Conservation (phyloP, 78 protist species). For the Capsaspora owczarzaki region DNA sequence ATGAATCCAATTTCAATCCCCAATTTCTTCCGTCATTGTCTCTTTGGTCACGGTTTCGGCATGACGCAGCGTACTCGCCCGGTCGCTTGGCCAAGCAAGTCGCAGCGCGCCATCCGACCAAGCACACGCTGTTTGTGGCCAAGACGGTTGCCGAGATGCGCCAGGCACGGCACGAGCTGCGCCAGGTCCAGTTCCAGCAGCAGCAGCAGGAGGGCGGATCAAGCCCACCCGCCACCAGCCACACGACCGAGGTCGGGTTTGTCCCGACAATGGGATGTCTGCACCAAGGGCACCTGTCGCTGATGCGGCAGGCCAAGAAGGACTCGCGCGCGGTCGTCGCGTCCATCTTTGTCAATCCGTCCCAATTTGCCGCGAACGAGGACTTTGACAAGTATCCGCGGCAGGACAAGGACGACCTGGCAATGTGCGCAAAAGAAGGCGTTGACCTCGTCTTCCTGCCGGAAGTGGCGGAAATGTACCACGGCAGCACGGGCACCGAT, state of each 20-base stretch:
- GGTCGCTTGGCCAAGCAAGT: too few relatives aligned
- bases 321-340: constrained; percentile 21
- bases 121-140: too few relatives aligned
- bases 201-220: too few relatives aligned
- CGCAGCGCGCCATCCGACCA: too few relatives aligned
- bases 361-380: constrained; percentile 48
- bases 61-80: too few relatives aligned
- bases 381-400: constrained; percentile 48
- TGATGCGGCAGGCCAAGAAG: not conserved
- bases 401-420: constrained; percentile 13
- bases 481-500: not conserved
- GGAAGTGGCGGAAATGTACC: constrained; percentile 12
- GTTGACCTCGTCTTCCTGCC: constrained; percentile 23
- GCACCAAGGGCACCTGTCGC: constrained; percentile 34
- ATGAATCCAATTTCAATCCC: too few relatives aligned
- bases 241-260: constrained; percentile 28
- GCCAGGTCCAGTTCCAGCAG: too few relatives aligned
- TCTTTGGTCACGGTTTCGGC: too few relatives aligned
- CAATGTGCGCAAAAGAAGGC: not conserved
- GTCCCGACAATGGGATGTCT: constrained; percentile 48
- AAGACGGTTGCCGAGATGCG: too few relatives aligned
- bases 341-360: constrained; percentile 44
- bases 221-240: too few relatives aligned
- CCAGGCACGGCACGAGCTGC: too few relatives aligned
- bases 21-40: too few relatives aligned